Base-by-base conservation (phyloP, 352 stramenopile genomes). In the Phytophthora podocarpi region DNA sequence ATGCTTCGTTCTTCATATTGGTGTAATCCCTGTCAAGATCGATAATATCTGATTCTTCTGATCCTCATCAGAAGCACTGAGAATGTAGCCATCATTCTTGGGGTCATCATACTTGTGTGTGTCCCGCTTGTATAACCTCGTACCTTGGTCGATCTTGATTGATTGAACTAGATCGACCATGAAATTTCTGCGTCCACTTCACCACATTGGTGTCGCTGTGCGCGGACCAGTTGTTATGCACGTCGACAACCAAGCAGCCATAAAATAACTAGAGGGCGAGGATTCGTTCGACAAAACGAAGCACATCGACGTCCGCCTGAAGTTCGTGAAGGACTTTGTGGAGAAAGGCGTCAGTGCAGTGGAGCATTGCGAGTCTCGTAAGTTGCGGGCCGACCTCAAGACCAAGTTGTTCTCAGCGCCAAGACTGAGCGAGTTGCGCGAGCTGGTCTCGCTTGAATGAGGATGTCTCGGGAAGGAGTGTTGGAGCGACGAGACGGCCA, bases 211-310 rank as follows among this genome's bases (percentile, higher is more conserved):
- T 37, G 32, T 37, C 9, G 13, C 6, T 13, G 9, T 37, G 9
- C 32, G 6, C 4, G 32, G 11, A 37, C 41, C 41, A 20, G 35
- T 49, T 23, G n/a, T 40, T 27, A 8, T 52, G 43, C 27, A 40
- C 10, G 28, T 39, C 27, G 43, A 52, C 30, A 52, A 40, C 8
- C 43, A 52, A 15, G 60, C 72, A 34, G 57, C 70, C 1, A 59
- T 61, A 16, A 59, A 64, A 3, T 27, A 58, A 1, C 82, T 82
- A 20, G 36, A 66, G 37, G 82, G 84, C 10, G 63, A 53, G 18
- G 28, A 18, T 1, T 21, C n/a, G 4, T 53, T 13, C 3, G 45
- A 8, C 12, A 53, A 18, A 20, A 13, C 31, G 8, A 53, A 53
- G 15, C 45, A 53, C 18, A 42, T 53, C 13, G 45, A 21, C 15